Base-by-base conservation (phyloP, 2,329 filamentous ascomycete species). In the Periconia sp. region DNA sequence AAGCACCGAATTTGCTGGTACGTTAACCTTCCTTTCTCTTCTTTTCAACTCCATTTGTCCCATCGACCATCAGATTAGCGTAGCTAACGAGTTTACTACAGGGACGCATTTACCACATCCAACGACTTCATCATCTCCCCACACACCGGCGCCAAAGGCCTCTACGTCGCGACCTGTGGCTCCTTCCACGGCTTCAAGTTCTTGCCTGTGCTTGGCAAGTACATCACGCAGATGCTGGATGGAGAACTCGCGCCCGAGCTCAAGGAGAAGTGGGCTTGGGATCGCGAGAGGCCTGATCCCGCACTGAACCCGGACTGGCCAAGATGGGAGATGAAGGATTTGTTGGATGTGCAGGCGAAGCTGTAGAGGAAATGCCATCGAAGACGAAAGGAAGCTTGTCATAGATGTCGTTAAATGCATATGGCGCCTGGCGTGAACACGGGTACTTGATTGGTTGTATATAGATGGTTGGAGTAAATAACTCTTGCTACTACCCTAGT, bases 1-100 rank as follows among this genome's bases (percentile, higher is more conserved):
- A 81, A 84, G 57, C 78, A 85, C 57, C 77, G 84, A 5, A 81
- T 87, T 45, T 87, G 84, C 76, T 87, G 84, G 84, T 86, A 65
- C 65, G 58, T 39, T 11, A 11, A 23, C 26, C 5, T 17, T 13
- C 5, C 21, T 23, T 3, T 24, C 19, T 38, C 16, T 8, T 35
- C 32, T 2, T 15, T n/a, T 12, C 16, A 26, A 15, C 22, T n/a
- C 10, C 21, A 36, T 24, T 12, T 28, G 5, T 12, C 25, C 11
- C 11, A 6, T 10, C 29, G 26, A 40, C 9, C 8, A 8, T 34
- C 34, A 17, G 29, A 13, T 4, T 13, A n/a, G 4, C 23, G 18
- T 22, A 10, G 11, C n/a, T 5, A 34, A 12, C 17, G 78, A 50
- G n/a, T 69, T 4, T 36, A 35, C 42, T 54, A 43, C 40, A 86